A percentile compares a stretch with the other conserved stretches of the same genome.
Evolutionary conservation across 495 filamentous ascomycete genomes (phyloP).

Genomic region (Mytilinidion resinicola): DNA sequence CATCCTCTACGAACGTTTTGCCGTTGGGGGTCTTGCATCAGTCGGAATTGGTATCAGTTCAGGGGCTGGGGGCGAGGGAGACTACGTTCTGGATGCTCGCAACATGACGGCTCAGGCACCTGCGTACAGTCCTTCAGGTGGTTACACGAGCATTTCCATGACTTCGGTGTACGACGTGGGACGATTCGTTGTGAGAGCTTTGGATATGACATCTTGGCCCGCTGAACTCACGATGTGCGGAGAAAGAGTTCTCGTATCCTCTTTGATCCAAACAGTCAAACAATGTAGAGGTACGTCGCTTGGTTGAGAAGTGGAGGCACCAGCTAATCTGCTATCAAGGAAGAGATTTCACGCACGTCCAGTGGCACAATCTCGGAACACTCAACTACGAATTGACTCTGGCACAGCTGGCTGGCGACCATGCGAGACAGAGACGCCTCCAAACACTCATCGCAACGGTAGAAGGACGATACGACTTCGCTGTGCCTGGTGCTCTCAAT

Average conservation of each 20-base stretch:
- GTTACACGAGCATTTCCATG: conserved; percentile 52
- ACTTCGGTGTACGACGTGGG: conserved; percentile 63
- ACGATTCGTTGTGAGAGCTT: conserved; percentile 56
- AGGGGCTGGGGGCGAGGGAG: conserved; percentile 49
- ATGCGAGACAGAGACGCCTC: conserved; percentile 21
- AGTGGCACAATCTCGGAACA: conserved; percentile 22
- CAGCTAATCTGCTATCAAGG: conserved; percentile 8
- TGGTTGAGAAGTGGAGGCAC: background rate
- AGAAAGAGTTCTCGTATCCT: conserved; percentile 43
- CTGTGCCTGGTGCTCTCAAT: conserved; percentile 39
- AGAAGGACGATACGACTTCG: conserved; percentile 44
- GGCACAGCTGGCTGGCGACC: conserved; percentile 28
- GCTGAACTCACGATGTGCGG: conserved; percentile 60
- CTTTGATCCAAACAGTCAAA: conserved; percentile 26
- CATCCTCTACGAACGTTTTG: conserved; percentile 70
- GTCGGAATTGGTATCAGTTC: conserved; percentile 48
- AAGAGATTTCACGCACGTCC: conserved; percentile 10
- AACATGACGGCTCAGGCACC: conserved; percentile 53
- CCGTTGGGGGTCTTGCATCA: conserved; percentile 52
- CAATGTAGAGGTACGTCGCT: conserved; percentile 28
- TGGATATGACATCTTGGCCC: conserved; percentile 58
- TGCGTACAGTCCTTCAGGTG: conserved; percentile 42
- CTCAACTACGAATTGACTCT: conserved; percentile 30
- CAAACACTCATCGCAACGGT: conserved; percentile 45
- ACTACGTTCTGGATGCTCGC: conserved; percentile 58